These are phyloP conservation scores for Stephania cephalantha DNA, from an alignment of 164 flowering plant genomes.

Conservation along the genomic window DNA sequence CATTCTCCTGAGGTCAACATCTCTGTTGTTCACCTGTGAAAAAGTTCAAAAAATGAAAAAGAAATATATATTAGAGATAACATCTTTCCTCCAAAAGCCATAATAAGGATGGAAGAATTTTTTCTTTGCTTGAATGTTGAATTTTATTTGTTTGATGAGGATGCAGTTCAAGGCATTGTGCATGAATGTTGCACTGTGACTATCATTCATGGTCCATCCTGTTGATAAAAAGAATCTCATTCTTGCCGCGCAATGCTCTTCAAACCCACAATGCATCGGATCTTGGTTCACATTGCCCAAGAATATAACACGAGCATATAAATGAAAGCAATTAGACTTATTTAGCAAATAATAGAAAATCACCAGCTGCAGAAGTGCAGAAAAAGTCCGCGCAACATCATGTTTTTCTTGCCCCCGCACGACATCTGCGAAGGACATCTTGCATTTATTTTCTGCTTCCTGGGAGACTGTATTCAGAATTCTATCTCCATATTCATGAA, in stretches of 20 bases:
- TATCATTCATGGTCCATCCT: neutral
- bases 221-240: neutral
- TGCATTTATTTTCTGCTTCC: conserved; percentile 28
- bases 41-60: neutral
- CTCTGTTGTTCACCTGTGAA: conserved; percentile 86
- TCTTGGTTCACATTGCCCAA: neutral
- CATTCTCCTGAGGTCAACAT: conserved; percentile 50
- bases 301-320: no score
- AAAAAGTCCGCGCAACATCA: conserved; percentile 82
- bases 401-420: conserved; percentile 71
- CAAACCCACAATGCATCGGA: neutral
- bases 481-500: conserved; percentile 73
- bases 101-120: neutral
- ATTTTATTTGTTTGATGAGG: neutral
- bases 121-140: neutral
- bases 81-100: neutral
- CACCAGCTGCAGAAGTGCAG: conserved; percentile 94
- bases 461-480: conserved; percentile 53
- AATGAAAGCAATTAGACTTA: neutral
- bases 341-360: conserved; percentile 7
- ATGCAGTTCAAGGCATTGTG: neutral
- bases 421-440: conserved; percentile 60
- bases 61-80: neutral
- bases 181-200: neutral
- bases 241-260: neutral